phyloP scores from a whole-genome alignment of 805 yeast genomes.

The Lipomyces sp. region DNA sequence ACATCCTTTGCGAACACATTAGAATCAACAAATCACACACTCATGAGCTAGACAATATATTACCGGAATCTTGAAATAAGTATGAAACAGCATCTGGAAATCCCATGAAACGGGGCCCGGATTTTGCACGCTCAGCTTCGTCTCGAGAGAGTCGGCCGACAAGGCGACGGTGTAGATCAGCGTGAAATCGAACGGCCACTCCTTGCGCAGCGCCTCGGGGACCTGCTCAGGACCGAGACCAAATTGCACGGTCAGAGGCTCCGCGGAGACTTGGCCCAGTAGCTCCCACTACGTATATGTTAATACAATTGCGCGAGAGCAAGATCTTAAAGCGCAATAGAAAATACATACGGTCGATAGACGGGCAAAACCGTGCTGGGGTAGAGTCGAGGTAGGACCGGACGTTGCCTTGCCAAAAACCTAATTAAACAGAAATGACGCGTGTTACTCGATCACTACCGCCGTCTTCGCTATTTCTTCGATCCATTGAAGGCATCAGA shows the following conservation, averaged over 20 bases:
- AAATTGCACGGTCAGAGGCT: constrained; percentile 80
- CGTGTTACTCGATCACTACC: no score
- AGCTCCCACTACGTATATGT: constrained; percentile 67
- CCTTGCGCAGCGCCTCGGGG: constrained; percentile 52
- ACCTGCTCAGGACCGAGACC: constrained; percentile 86
- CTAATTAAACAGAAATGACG: constrained; percentile 10
- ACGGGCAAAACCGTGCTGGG: constrained; percentile 97
- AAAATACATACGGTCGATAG: constrained; percentile 54
- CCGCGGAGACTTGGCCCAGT: constrained; percentile 71
- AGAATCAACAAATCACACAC: neutral
- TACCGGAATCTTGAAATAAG: constrained; percentile 68
- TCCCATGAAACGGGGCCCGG: constrained; percentile 62
- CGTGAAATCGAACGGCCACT: constrained; percentile 75
- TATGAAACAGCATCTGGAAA: constrained; percentile 94
- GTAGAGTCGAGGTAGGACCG: constrained; percentile 62
- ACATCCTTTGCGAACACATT: constrained; percentile 58
- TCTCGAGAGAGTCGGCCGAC: constrained; percentile 55
- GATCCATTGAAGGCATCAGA: neutral
- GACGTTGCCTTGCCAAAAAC: constrained; percentile 61
- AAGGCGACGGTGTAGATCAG: constrained; percentile 67
- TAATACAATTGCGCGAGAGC: neutral
- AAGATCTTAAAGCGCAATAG: neutral
- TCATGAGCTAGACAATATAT: constrained; percentile 1
- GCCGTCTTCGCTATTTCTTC: no score
- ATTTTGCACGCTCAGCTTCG: constrained; percentile 74